phyloP scores from a whole-genome alignment of 2,329 filamentous ascomycete genomes.

The Pyricularia pennisetigena region DNA sequence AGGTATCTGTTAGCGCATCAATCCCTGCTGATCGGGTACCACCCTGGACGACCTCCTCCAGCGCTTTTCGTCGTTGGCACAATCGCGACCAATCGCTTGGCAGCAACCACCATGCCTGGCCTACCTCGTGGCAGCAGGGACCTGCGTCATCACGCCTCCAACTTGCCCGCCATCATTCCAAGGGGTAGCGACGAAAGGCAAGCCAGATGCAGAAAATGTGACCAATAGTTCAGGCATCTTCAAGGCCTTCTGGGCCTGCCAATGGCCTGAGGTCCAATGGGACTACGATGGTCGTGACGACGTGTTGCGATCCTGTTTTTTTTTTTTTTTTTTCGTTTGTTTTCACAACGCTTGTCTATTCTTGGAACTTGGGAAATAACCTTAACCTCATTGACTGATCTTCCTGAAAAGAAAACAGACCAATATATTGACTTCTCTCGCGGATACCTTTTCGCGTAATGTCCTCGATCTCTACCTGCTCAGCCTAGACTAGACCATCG shows the following conservation, averaged over 20 bases:
- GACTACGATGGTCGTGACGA: neutral
- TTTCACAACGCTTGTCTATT: slow-evolving; percentile 1
- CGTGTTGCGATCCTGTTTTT: slow-evolving; percentile 5
- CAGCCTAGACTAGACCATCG: neutral
- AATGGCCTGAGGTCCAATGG: neutral
- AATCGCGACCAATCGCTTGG: neutral
- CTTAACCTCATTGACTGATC: neutral
- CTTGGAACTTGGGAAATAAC: neutral
- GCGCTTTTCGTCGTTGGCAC: neutral
- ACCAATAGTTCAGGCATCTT: neutral
- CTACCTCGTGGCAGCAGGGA: neutral
- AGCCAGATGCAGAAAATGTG: neutral
- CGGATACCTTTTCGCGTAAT: neutral
- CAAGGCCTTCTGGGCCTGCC: neutral
- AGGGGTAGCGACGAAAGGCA: neutral
- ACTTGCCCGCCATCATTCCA: neutral
- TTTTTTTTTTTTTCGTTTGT: no score
- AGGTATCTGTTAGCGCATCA: neutral
- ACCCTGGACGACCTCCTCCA: neutral
- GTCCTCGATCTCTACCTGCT: neutral
- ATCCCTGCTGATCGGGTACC: neutral
- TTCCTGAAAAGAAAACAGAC: neutral
- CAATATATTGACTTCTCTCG: neutral
- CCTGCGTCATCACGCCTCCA: neutral
- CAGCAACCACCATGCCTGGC: neutral